These are phyloP conservation scores for Cutaneotrichosporon cyanovorans DNA, from an alignment of 1,284 basidiomycete genomes.

Conservation along the genomic window DNA sequence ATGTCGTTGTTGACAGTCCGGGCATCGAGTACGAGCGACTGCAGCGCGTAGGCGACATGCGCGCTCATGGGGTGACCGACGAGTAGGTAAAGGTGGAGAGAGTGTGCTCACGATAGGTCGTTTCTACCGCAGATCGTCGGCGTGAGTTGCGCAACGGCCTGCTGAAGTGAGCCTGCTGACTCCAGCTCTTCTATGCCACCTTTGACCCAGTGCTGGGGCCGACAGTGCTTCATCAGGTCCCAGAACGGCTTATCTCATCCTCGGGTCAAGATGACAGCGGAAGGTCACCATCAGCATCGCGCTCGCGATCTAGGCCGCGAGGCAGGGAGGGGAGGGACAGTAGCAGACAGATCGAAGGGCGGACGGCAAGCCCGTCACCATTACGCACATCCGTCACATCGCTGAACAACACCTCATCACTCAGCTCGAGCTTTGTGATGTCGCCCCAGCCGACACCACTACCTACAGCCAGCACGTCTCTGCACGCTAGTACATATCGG, in stretches of 20 bases:
- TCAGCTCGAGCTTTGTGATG: too few species aligned
- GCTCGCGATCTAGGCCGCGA: constrained; percentile 24
- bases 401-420: neutral
- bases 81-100: constrained; percentile 2
- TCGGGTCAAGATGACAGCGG: constrained; percentile 13
- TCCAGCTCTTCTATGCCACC: constrained; percentile 45
- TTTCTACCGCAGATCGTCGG: constrained; percentile 46
- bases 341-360: neutral
- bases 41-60: too few species aligned
- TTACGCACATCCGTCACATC: neutral
- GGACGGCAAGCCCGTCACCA: neutral
- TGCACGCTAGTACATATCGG: neutral
- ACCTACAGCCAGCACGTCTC: neutral
- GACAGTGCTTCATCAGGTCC: constrained; percentile 43
- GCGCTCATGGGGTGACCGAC: constrained; percentile 5
- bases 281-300: constrained; percentile 12
- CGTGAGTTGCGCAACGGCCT: constrained; percentile 23
- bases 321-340: neutral
- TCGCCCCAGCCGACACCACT: too few species aligned
- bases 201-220: constrained; percentile 44
- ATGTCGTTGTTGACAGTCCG: neutral
- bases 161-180: neutral
- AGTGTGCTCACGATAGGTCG: constrained; percentile 32
- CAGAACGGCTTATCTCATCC: constrained; percentile 43
- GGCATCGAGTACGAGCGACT: neutral